phyloP scores from a whole-genome alignment of 2,329 filamentous ascomycete genomes.

The Aspergillus ruber region DNA sequence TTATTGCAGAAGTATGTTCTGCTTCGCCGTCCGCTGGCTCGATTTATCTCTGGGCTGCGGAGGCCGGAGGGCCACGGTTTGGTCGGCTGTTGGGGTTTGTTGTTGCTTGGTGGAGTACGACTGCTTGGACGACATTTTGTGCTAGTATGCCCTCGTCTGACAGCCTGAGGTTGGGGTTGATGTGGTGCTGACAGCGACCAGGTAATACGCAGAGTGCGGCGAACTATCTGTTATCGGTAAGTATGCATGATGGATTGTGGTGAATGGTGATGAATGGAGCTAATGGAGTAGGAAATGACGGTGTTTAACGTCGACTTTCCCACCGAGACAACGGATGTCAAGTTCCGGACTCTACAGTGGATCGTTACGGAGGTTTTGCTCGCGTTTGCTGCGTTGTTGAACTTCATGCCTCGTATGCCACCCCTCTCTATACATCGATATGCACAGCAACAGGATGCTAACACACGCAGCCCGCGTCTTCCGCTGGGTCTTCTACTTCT shows the following conservation, averaged over 20 bases:
- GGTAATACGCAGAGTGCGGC: conserved; percentile 47
- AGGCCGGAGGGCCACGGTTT: conserved; percentile 50
- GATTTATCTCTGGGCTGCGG: conserved; percentile 58
- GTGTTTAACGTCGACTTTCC: conserved; percentile 53
- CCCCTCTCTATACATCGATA: conserved; percentile 31
- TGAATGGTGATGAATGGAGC: not conserved
- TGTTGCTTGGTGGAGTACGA: conserved; percentile 61
- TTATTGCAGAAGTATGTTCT: conserved; percentile 56
- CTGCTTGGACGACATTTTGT: conserved; percentile 56
- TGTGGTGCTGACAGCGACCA: conserved; percentile 9
- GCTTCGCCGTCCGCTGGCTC: conserved; percentile 54
- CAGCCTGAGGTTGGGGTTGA: not conserved
- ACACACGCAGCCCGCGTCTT: conserved; percentile 16
- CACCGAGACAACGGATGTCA: conserved; percentile 47
- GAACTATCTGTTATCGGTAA: conserved; percentile 49
- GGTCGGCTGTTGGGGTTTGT: conserved; percentile 54
- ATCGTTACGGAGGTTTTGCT: conserved; percentile 50
- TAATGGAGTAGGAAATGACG: conserved; percentile 45
- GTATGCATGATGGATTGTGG: conserved; percentile 6
- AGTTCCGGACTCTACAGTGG: conserved; percentile 57
- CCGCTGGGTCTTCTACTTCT: conserved; percentile 29
- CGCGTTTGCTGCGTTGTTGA: conserved; percentile 45
- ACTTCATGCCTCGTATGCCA: conserved; percentile 45
- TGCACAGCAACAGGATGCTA: conserved; percentile 29
- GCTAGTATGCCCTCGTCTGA: conserved; percentile 31